Conservation (phyloP, 345 rosid genomes). For the Heritiera fomes region DNA sequence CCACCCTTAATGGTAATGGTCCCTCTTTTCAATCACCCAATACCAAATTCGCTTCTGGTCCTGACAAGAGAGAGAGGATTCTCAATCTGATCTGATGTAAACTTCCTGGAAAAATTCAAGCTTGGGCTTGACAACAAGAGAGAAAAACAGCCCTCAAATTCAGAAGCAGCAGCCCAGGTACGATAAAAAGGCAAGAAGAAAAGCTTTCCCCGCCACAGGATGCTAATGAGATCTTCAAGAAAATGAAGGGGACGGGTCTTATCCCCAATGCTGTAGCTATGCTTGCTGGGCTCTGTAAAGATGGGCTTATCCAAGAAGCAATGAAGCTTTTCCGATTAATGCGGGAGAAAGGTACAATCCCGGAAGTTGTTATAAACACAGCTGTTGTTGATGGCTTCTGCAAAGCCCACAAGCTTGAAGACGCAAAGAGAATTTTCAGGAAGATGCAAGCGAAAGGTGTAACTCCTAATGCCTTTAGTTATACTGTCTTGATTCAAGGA, state of each 20-base stretch:
- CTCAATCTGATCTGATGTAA: slow-evolving; percentile 53
- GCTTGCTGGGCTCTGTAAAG: slow-evolving; percentile 96
- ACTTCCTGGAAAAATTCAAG: slow-evolving; percentile 66
- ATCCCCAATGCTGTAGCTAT: slow-evolving; percentile 89
- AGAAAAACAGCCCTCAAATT: slow-evolving; percentile 27
- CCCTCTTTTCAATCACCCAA: slow-evolving; percentile 11
- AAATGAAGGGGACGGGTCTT: slow-evolving; percentile 90
- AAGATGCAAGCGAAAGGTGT: slow-evolving; percentile 69
- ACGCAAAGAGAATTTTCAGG: slow-evolving; percentile 81
- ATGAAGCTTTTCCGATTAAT: slow-evolving; percentile 79
- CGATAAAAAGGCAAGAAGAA: slow-evolving; percentile 23
- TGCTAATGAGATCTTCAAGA: slow-evolving; percentile 64
- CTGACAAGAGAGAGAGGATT: slow-evolving; percentile 26
- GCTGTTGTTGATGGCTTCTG: slow-evolving; percentile 89
- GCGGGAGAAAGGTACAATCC: slow-evolving; percentile 84
- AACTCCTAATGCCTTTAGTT: slow-evolving; percentile 69
- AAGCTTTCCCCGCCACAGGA: slow-evolving; percentile 39
- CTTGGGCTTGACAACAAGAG: slow-evolving; percentile 41
- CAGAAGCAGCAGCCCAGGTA: not conserved
- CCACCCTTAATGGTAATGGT: not conserved
- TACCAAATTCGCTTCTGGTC: slow-evolving; percentile 2
- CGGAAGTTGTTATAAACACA: slow-evolving; percentile 88
- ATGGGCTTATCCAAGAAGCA: slow-evolving; percentile 87
- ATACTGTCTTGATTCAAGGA: slow-evolving; percentile 64
- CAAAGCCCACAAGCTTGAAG: slow-evolving; percentile 73